Base-by-base conservation (phyloP, 208 protist genomes). In the Spongospora subterranea region DNA sequence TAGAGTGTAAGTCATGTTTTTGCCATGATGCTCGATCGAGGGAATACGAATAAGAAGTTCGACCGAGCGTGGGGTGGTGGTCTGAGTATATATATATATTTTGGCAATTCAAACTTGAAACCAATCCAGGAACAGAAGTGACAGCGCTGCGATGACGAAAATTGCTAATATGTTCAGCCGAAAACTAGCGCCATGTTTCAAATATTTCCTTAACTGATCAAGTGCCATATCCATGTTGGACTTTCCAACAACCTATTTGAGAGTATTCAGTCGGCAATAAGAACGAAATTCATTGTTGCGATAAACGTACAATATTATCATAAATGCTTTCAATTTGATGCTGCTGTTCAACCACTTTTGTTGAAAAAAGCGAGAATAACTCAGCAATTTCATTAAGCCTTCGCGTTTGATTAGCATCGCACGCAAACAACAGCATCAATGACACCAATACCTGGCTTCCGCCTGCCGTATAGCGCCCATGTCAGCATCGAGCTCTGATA, bases 211-310 rank as follows among this genome's bases (percentile, higher is more conserved):
- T n/a, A 82, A 43, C 71, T 82, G 71, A 43, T 82, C 35, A 6
- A 82, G n/a, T n/a, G 71, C 40, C 71, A 82, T 82, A 43, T 82
- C 71, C 71, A 82, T 82, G n/a, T 82, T 82, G 13, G 71, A 82
- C 40, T 82, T 82, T 35, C 71, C 40, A 43, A 17, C n/a, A 6
- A 60, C 50, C 50, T 60, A 60, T 29, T 60, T n/a, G n/a, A n/a
- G n/a, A n/a, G n/a, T n/a, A n/a, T n/a, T 24, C 6, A 60, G 24
- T 60, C 24, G 13, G 6, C 50, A 60, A 6, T 60, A 24, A 60
- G 50, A 6, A 60, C 50, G 50, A 60, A 24, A 6, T 60, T 60
- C 13, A 24, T 60, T 60, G 50, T 24, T 60, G 50, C 6, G 6
- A 60, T 6, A 6, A 6, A 60, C 50, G 24, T 60, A 82, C 71